Percentiles rank a stretch among this genome's conserved stretches.
These are phyloP conservation scores for Syzygium grande DNA, from an alignment of 345 rosid genomes.

Conservation along the genomic window DNA sequence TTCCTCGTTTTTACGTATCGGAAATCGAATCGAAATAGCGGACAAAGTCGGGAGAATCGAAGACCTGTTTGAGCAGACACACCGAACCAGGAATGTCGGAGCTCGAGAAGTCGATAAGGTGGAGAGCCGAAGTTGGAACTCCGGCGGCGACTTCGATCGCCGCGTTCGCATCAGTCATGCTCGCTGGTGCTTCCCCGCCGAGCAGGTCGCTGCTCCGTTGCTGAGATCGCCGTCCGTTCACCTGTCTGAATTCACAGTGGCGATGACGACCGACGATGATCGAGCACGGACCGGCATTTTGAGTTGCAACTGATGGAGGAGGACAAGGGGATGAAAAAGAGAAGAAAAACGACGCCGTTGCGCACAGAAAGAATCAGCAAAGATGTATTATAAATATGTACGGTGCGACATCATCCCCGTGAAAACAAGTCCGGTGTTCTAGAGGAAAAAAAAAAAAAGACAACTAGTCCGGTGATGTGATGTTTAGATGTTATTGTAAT, in stretches of 20 bases:
- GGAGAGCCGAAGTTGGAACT: background rate
- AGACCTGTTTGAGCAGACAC: conserved; percentile 29
- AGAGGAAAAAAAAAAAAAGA: too few relatives aligned
- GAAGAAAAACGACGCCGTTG: too few relatives aligned
- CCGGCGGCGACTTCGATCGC: background rate
- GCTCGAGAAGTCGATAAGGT: background rate
- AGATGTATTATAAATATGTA: too few relatives aligned
- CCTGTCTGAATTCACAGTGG: background rate
- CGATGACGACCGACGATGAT: background rate
- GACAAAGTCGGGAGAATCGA: background rate
- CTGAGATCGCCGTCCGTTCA: background rate
- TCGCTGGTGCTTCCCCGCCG: too few relatives aligned
- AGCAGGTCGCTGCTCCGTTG: too few relatives aligned
- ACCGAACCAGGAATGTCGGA: background rate
- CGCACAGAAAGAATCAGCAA: too few relatives aligned
- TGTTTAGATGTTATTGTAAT: too few relatives aligned
- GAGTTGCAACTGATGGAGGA: too few relatives aligned
- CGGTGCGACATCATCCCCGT: too few relatives aligned
- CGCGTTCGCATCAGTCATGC: background rate
- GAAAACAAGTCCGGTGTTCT: too few relatives aligned
- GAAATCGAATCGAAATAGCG: background rate
- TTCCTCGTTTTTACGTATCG: background rate
- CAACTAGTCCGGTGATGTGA: too few relatives aligned
- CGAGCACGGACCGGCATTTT: background rate
- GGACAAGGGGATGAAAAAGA: too few relatives aligned